Base-by-base conservation (phyloP, 176 grass and related monocot species). In the Panicum miliaceum region DNA sequence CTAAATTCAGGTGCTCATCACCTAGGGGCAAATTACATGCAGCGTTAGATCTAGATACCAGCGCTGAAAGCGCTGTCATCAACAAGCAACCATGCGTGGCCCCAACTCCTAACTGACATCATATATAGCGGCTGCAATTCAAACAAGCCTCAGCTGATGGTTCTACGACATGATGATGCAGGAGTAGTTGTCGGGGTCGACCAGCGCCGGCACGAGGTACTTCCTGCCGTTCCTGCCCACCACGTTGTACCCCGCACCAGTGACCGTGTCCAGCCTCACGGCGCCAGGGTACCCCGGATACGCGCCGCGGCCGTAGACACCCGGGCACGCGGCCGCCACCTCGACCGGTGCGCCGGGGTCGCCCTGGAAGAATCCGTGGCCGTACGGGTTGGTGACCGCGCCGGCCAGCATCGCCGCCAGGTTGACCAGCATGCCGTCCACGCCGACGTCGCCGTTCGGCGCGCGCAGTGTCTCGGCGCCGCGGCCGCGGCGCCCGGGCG, bases 351-450 rank as follows among this genome's bases (percentile, higher is more conserved):
- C 83, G n/a, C 25, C 83, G 0, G 80, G 71, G 9, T 91, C 85
- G 36, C 96, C 96, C 81, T 98, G 84, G 86, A 85, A 95, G 88
- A 81, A 98, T 2, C 91, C 93, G 3, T 62, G 72, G 2, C 93
- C 96, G 79, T 92, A 91, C 16, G 96, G 96, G 68, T 98, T 95
- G 8, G 93, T 98, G 35, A 95, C 91, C 27, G 79, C 85, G 9
- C 87, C 96, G 35, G 89, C 93, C 37, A 98, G 78, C 83, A 95
- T 83, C 65, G 73, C 92, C 14, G 93, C 96, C 26, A 98, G 82
- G 84, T 95, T 98, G 53, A 93, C 87, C 58, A 98, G 83, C 91
- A 98, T 83, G 37, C 93, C 87, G 56, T 98, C 93, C 40, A 89
- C 26, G 5, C 93, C 89, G 0, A 88, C 85, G 88, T 98, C 89